Conservation (phyloP, 108 stramenopile species). For the Aureococcus anophagefferens region DNA sequence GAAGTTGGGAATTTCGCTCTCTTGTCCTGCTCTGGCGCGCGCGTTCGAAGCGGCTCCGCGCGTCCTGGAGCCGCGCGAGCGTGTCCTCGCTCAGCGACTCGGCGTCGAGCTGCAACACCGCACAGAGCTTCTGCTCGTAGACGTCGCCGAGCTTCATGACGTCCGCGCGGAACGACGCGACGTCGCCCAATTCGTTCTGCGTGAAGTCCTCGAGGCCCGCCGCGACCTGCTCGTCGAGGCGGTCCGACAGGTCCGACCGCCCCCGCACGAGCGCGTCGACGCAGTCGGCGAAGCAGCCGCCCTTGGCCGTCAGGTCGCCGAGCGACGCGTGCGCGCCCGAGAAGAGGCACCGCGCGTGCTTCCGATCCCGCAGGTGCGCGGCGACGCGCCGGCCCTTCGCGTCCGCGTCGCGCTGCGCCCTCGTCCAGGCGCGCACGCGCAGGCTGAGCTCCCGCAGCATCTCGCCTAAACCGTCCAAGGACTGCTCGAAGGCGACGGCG, state of each 20-base stretch:
- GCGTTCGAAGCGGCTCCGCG: conserved; percentile 17
- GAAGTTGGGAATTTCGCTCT: too few relatives aligned
- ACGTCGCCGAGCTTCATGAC: not conserved
- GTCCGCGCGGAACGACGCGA: not conserved
- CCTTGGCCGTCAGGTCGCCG: conserved; percentile 13
- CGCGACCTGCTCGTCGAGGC: not conserved
- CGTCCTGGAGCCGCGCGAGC: not conserved
- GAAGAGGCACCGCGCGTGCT: conserved; percentile 9
- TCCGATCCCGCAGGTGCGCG: not conserved
- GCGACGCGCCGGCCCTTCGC: conserved; percentile 2
- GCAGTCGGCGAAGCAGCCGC: conserved; percentile 7
- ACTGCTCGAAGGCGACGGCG: conserved; percentile 22
- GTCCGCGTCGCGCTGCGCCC: not conserved
- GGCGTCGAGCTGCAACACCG: not conserved
- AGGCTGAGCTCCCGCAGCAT: not conserved
- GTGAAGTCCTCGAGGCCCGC: conserved; percentile 19
- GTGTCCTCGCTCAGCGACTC: not conserved
- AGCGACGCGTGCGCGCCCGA: not conserved
- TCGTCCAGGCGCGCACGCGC: not conserved
- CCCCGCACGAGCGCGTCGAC: conserved; percentile 10
- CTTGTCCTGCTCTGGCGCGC: too few relatives aligned
- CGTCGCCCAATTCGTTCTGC: conserved; percentile 17
- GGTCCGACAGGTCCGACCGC: conserved; percentile 9
- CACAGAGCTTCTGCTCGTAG: not conserved
- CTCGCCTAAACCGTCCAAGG: not conserved